Base-by-base conservation (phyloP, 805 yeast species). In the Kluyveromyces dobzhanskii region DNA sequence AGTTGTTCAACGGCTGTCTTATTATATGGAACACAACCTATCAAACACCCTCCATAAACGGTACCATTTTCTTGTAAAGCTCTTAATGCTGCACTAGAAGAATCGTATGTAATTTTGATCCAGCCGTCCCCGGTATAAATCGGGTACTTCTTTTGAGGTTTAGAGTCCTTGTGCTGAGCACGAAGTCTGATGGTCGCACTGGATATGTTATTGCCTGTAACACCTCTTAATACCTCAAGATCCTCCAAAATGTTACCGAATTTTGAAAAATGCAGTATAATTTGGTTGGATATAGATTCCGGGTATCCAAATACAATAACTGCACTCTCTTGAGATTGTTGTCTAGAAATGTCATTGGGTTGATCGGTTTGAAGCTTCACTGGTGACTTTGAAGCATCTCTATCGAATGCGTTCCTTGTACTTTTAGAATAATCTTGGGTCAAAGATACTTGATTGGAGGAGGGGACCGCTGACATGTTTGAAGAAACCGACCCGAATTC, bases 251-350 rank as follows among this genome's bases (percentile, higher is more conserved):
- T 77, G 19, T 68, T 70, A 16, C 97, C 97, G 59, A 80, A 85
- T 50, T 80, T 81, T 17, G 78, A 69, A 52, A 87, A 90, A 57
- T 78, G 84, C 38, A 75, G 73, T 28, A 90, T 69, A 2, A 90
- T 75, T 26, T 70, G 70, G 24, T 70, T 71, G 7, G 94, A 76
- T 46, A 79, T 69, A 2, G 76, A 69, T 51, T 87, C 94, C 1
- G 94, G 86, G 57, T 85, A 90, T 1, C 97, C 97, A 61, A 83
- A 86, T 3, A 90, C 85, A 21, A 88, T 62, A 1, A 90, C 82
- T 0, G 95, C 83, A 35, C 76, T 69, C 40, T 78, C 86, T 8
- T 45, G 45, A 23, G 41, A 31, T 32, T 35, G 35, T 31, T 40
- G 23, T 27, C 36, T 34, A n/a, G 38, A 13, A 25, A 43, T 27